phyloP scores from a whole-genome alignment of 2,329 filamentous ascomycete genomes.

The Aspergillus nomiae region DNA sequence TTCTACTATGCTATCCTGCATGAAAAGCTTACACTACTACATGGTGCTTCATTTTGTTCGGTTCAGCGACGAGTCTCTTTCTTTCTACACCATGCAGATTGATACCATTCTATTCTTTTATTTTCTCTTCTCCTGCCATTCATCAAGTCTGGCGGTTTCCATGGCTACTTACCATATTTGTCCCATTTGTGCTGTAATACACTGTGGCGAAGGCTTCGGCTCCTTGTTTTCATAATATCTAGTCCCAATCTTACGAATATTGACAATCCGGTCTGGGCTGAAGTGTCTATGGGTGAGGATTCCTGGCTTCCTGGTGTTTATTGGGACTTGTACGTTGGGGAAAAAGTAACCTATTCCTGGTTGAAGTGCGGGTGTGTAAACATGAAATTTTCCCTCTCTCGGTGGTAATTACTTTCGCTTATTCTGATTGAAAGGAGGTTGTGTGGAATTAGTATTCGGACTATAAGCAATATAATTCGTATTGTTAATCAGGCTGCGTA shows the following conservation, averaged over 20 bases:
- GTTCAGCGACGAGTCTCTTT: slow-evolving; percentile 28
- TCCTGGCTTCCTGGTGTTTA: neutral
- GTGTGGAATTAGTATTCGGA: neutral
- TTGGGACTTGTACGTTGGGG: no score
- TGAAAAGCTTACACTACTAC: slow-evolving; percentile 19
- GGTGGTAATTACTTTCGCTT: neutral
- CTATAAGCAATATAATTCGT: neutral
- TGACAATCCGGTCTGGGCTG: neutral
- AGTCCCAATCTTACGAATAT: neutral
- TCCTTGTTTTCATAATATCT: neutral
- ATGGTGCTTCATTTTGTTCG: slow-evolving; percentile 24
- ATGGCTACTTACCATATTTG: neutral
- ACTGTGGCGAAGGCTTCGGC: neutral
- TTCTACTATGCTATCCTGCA: slow-evolving; percentile 8
- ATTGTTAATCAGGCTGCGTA: neutral
- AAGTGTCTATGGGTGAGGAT: neutral
- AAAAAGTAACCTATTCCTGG: neutral
- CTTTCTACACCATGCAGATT: slow-evolving; percentile 32
- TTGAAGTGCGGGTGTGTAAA: neutral
- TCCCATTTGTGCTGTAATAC: neutral
- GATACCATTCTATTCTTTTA: slow-evolving; percentile 32
- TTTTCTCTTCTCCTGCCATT: neutral
- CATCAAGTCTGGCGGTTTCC: neutral
- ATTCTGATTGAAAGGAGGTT: neutral
- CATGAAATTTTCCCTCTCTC: neutral